Evolutionary conservation across 345 rosid species (phyloP).

Genomic region (Eucalyptus rudis): DNA sequence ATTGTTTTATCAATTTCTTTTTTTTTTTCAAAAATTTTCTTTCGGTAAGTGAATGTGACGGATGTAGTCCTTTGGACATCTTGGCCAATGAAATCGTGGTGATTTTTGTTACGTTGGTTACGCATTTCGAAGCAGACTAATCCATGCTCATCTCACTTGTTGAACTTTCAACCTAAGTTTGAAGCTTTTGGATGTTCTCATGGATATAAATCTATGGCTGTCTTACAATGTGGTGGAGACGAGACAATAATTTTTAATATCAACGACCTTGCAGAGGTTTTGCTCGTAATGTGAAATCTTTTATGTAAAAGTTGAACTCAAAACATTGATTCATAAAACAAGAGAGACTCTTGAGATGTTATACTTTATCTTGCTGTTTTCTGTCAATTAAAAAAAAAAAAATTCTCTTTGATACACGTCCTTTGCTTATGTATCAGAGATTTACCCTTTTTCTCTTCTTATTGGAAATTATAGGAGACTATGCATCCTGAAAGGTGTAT

Average conservation of each 20-base stretch:
- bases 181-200: not conserved
- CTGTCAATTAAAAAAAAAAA: not conserved
- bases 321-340: not conserved
- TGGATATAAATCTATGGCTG: not conserved
- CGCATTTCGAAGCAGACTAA: not conserved
- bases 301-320: not conserved
- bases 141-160: not conserved
- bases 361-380: not conserved
- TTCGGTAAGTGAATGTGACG: not conserved
- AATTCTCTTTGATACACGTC: not conserved
- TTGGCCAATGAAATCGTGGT: not conserved
- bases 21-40: not conserved
- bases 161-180: not conserved
- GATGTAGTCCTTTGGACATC: not conserved
- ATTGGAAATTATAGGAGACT: constrained; percentile 38
- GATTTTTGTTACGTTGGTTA: not conserved
- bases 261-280: not conserved
- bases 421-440: not conserved
- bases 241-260: not conserved
- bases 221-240: not conserved
- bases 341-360: not conserved
- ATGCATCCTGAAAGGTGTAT: constrained; percentile 76
- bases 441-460: not conserved
- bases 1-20: not conserved
- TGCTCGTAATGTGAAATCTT: not conserved